Percentiles rank a stretch among this genome's conserved stretches.
phyloP scores from a whole-genome alignment of 2,329 filamentous ascomycete species.

The Colletotrichum sidae region DNA sequence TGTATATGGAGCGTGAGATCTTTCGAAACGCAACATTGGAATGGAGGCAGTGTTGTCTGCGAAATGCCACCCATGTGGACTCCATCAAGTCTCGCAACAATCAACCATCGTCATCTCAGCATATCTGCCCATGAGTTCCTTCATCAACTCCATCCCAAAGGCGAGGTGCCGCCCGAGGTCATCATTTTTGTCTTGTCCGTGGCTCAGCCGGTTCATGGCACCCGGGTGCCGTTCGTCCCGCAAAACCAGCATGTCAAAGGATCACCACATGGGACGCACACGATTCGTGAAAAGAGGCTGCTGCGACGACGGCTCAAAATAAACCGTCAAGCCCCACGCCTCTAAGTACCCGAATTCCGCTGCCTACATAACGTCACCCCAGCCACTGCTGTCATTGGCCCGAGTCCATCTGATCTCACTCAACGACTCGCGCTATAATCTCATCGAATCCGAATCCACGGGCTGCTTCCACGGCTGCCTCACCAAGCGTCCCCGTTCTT shows the following conservation, averaged over 20 bases:
- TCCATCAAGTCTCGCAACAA: too few relatives aligned
- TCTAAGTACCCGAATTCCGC: slow-evolving; percentile 6
- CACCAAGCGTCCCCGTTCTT: neutral
- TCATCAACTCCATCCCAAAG: too few relatives aligned
- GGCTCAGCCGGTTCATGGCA: slow-evolving; percentile 3
- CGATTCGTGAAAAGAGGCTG: neutral
- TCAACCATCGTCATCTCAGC: too few relatives aligned
- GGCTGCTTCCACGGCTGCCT: slow-evolving; percentile 9
- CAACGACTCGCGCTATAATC: slow-evolving; percentile 16
- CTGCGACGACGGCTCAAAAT: slow-evolving; percentile 28
- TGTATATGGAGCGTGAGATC: too few relatives aligned
- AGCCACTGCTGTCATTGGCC: slow-evolving; percentile 22
- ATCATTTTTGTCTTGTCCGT: neutral
- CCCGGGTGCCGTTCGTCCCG: slow-evolving; percentile 19
- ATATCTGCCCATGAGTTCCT: too few relatives aligned
- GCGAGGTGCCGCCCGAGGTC: too few relatives aligned
- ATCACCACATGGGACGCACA: neutral
- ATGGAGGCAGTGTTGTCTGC: too few relatives aligned
- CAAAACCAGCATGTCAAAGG: neutral
- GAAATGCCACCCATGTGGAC: too few relatives aligned
- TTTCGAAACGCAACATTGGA: too few relatives aligned
- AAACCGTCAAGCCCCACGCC: slow-evolving; percentile 21
- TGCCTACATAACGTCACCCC: slow-evolving; percentile 17
- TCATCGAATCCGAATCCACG: slow-evolving; percentile 1
- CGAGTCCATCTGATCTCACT: neutral